Evolutionary conservation across 352 stramenopile genomes (phyloP).

Genomic region (Phytophthora kernoviae): DNA sequence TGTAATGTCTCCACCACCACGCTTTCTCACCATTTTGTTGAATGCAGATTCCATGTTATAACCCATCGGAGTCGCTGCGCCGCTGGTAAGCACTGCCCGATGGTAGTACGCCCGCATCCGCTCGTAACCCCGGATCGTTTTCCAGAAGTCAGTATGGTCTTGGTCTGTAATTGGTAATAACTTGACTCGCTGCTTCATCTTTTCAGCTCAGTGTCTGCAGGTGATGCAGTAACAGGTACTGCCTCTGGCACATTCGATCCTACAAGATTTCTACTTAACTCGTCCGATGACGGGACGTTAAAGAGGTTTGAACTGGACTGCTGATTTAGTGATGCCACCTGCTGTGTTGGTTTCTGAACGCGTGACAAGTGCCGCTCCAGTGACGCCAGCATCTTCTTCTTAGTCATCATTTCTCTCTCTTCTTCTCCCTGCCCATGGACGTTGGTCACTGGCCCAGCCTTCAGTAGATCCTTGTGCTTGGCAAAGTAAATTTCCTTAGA

Average conservation of each 20-base stretch:
- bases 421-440: background rate
- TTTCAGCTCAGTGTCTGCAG: conserved; percentile 48
- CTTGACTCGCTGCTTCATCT: conserved; percentile 48
- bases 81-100: conserved; percentile 27
- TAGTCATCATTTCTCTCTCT: conserved; percentile 3
- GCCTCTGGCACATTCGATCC: background rate
- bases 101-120: conserved; percentile 42
- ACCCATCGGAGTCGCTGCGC: conserved; percentile 46
- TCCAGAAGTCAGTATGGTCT: conserved; percentile 47
- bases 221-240: background rate
- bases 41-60: conserved; percentile 70
- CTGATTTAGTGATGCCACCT: conserved; percentile 13
- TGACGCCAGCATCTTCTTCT: conserved; percentile 16
- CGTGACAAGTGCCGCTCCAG: conserved; percentile 19
- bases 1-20: too few relatives aligned
- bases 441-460: background rate
- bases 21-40: conserved; percentile 39
- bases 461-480: conserved; percentile 35
- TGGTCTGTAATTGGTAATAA: conserved; percentile 50
- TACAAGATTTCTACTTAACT: conserved; percentile 1
- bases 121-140: conserved; percentile 50
- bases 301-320: conserved; percentile 19
- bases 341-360: conserved; percentile 9
- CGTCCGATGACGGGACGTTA: conserved; percentile 13
- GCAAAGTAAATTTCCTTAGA: conserved; percentile 47